Evolutionary conservation across 108 stramenopile genomes (phyloP).

Genomic region (Skeletonema tropicum): DNA sequence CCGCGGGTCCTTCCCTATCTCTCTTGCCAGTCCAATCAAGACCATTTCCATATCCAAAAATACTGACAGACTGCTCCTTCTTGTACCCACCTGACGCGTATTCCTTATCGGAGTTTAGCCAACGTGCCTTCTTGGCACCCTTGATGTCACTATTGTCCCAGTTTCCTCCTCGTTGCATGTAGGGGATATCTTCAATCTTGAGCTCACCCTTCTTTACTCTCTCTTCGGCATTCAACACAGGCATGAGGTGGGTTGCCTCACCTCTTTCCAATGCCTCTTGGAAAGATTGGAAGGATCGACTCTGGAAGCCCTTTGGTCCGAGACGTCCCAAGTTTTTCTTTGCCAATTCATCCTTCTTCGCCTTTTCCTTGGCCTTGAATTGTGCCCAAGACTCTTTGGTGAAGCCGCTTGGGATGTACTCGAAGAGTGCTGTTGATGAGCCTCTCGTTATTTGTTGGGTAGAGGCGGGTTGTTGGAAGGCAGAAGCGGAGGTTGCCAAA

Average conservation of each 20-base stretch:
- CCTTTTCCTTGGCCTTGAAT: slow-evolving; percentile 62
- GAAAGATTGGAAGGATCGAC: slow-evolving; percentile 76
- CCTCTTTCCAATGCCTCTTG: slow-evolving; percentile 85
- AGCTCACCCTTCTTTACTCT: slow-evolving; percentile 64
- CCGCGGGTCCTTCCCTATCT: slow-evolving; percentile 22
- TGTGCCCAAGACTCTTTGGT: slow-evolving; percentile 73
- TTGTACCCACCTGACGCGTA: slow-evolving; percentile 84
- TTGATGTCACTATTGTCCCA: slow-evolving; percentile 58
- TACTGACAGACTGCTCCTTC: slow-evolving; percentile 73
- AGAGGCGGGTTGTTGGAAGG: slow-evolving; percentile 19
- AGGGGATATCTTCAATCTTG: slow-evolving; percentile 74
- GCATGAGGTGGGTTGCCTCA: slow-evolving; percentile 72
- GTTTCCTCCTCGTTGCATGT: slow-evolving; percentile 83
- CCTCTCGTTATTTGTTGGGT: slow-evolving; percentile 9
- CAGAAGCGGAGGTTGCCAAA: slow-evolving; percentile 19
- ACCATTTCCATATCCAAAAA: slow-evolving; percentile 78
- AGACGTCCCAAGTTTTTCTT: slow-evolving; percentile 54
- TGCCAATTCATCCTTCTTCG: slow-evolving; percentile 50
- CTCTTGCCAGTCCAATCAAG: slow-evolving; percentile 83
- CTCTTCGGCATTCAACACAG: slow-evolving; percentile 73
- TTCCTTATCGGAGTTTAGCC: slow-evolving; percentile 49
- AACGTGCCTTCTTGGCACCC: slow-evolving; percentile 50
- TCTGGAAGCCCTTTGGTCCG: slow-evolving; percentile 80
- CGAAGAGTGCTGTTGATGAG: slow-evolving; percentile 39
- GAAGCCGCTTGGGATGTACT: slow-evolving; percentile 83